A percentile compares a stretch with the other conserved stretches of the same genome.
Conservation (phyloP, 495 filamentous ascomycete genomes). For the Paragyromitra xinjiangensis region DNA sequence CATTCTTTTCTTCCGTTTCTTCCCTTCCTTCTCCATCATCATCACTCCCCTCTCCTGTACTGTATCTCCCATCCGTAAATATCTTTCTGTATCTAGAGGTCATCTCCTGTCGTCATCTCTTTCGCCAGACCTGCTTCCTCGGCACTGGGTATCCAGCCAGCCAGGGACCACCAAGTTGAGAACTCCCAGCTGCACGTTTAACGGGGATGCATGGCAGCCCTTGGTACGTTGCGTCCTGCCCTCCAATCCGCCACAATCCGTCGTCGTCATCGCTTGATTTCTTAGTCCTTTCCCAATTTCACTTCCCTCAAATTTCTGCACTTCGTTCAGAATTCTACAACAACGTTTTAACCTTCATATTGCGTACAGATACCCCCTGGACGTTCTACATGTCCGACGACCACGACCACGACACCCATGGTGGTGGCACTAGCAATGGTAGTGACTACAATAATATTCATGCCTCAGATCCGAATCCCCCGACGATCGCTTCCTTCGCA, state of each 20-base stretch:
- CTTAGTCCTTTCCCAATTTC: background rate
- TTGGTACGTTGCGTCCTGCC: conserved; percentile 62
- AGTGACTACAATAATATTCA: conserved; percentile 42
- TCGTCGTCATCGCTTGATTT: conserved; percentile 16
- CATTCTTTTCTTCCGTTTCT: background rate
- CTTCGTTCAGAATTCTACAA: background rate
- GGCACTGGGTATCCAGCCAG: conserved; percentile 16
- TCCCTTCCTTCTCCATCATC: conserved; percentile 2
- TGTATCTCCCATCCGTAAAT: background rate
- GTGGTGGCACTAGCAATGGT: conserved; percentile 34
- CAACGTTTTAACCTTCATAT: conserved; percentile 39
- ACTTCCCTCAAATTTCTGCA: background rate
- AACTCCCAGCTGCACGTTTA: conserved; percentile 33
- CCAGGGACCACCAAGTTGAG: conserved; percentile 22
- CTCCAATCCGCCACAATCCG: conserved; percentile 26
- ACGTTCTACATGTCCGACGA: conserved; percentile 63
- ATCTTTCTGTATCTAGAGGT: background rate
- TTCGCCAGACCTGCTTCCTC: conserved; percentile 33
- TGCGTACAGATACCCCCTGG: conserved; percentile 70
- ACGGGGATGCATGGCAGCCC: conserved; percentile 68
- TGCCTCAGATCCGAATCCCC: conserved; percentile 66
- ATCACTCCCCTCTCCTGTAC: background rate
- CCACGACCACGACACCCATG: conserved; percentile 59
- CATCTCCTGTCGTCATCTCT: conserved; percentile 38
- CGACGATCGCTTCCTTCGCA: conserved; percentile 86